Evolutionary conservation across 73 alveolate species (phyloP), one percentile per base, ranked within the genome.

Genomic region (Symbiodinium natans): DNA sequence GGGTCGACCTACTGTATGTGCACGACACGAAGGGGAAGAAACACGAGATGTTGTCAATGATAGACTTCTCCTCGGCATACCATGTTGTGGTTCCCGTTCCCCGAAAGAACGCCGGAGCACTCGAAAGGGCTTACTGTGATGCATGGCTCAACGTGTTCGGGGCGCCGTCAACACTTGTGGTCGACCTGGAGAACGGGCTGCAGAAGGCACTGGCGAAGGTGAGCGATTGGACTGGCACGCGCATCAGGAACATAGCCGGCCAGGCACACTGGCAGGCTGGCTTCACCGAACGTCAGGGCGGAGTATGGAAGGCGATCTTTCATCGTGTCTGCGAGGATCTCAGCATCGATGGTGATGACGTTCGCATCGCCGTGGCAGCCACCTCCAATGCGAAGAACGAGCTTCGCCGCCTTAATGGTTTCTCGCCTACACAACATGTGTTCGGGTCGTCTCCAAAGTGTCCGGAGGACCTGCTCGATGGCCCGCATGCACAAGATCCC

Each of bases 361-460:
- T 13, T 43, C 19, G 11, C 5, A 11, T 43, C 56, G 56, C 56
- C 56, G 11, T 43, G 19, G 56, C 19, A 43, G 56, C 56, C 56
- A 11, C 11, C 56, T 43, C 56, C 56, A 43, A 43, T 43, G 93
- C 93, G 27, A 86, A 86, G 83, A 86, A 86, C 83, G 31, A 86
- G 39, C 83, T 86, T 5, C 54, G 82, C 23, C 41, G 82, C 56
- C 21, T 13, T 13, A 41, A 52, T 31, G 93, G 93, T 33, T 86
- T 46, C 56, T 48, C 82, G 5, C 93, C 93, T 3, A 59, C 83
- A 0, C 93, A 86, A 15, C 59, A 77, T 43, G 40, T 86, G 3
- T 52, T 86, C 21, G 93, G 93, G 0, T n/a, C 40, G 0, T 48
- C 33, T 11, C 83, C 93, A 0, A 7, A 77, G 0, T 1, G 8